Percentiles rank a stretch among this genome's conserved stretches.
Conservation (phyloP, 2,329 filamentous ascomycete species). For the Falciphora oryzae region DNA sequence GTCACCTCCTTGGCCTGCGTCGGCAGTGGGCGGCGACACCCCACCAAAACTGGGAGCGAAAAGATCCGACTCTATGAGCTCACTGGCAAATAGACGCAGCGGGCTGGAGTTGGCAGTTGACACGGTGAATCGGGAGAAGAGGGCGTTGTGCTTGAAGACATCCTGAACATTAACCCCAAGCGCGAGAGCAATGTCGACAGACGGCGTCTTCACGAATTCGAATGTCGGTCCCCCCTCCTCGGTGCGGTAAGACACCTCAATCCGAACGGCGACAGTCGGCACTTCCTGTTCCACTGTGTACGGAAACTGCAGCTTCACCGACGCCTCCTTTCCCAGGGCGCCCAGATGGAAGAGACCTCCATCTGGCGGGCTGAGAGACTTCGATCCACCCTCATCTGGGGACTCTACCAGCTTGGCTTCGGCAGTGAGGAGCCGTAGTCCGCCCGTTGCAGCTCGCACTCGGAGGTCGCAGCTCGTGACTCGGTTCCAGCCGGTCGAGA, state of each 20-base stretch:
- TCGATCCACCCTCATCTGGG: background rate
- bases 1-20: background rate
- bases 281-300: constrained; percentile 80
- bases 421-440: constrained; percentile 55
- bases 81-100: constrained; percentile 64
- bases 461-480: constrained; percentile 54
- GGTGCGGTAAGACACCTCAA: constrained; percentile 73
- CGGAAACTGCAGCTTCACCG: constrained; percentile 60
- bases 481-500: constrained; percentile 70
- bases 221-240: constrained; percentile 51
- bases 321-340: constrained; percentile 36
- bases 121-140: constrained; percentile 89
- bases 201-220: constrained; percentile 54
- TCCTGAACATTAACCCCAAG: constrained; percentile 96
- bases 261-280: constrained; percentile 61
- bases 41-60: constrained; percentile 60
- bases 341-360: constrained; percentile 48
- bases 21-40: constrained; percentile 27
- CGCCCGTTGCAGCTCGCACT: constrained; percentile 59
- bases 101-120: constrained; percentile 73
- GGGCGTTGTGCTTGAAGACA: constrained; percentile 74
- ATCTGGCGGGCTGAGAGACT: constrained; percentile 39
- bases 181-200: constrained; percentile 68
- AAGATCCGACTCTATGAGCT: constrained; percentile 62
- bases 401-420: constrained; percentile 47